A percentile compares a stretch with the other conserved stretches of the same genome.
These are phyloP conservation scores for Salix caprea DNA, from an alignment of 345 rosid genomes.

Conservation along the genomic window DNA sequence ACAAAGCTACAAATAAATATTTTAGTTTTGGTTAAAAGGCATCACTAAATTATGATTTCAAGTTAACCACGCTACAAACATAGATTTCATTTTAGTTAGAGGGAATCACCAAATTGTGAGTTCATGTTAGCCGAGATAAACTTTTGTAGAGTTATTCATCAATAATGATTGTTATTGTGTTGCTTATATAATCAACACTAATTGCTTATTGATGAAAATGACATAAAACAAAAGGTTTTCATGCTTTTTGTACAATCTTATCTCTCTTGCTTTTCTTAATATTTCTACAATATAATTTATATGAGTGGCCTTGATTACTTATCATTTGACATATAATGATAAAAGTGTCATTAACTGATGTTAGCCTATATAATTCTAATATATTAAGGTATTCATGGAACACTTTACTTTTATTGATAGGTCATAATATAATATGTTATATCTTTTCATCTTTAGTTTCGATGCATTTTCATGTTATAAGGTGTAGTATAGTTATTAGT, in stretches of 20 bases:
- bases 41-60: no score
- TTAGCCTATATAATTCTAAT: not conserved
- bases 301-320: conserved; percentile 75
- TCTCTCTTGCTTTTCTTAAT: conserved; percentile 70
- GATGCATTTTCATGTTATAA: conserved; percentile 63
- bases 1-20: no score
- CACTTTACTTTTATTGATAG: conserved; percentile 65
- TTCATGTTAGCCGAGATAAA: conserved; percentile 25
- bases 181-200: not conserved
- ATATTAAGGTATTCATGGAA: not conserved
- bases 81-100: no score
- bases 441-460: conserved; percentile 47
- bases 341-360: not conserved
- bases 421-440: conserved; percentile 51
- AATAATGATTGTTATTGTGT: conserved; percentile 1
- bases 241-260: conserved; percentile 57
- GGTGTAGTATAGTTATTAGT: not conserved
- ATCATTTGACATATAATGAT: conserved; percentile 14
- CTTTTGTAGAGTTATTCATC: conserved; percentile 65
- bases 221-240: not conserved
- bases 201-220: not conserved
- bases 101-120: no score
- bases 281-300: conserved; percentile 75
- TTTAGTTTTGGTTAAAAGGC: no score
- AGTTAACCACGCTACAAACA: no score